phyloP scores from a whole-genome alignment of 129 eudicot species.

The Saussurea involucrata region DNA sequence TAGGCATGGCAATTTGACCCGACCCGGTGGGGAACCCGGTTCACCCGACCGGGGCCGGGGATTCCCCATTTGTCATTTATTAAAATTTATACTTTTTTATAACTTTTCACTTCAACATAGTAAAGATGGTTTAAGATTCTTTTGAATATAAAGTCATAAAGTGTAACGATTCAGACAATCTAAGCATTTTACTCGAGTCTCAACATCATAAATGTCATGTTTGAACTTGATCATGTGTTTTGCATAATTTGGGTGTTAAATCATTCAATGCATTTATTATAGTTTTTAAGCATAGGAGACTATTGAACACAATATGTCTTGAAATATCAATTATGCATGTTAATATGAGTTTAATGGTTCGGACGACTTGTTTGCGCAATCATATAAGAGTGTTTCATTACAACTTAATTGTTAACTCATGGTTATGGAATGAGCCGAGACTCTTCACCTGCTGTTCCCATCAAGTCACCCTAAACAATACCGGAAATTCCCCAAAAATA shows the following conservation, averaged over 20 bases:
- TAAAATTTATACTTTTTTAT: not conserved
- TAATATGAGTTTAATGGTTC: not conserved
- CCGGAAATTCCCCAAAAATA: no score
- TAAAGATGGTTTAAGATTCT: not conserved
- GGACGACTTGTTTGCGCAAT: not conserved
- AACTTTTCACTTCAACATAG: not conserved
- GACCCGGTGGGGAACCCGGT: no score
- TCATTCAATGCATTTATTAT: not conserved
- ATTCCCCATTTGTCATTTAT: not conserved
- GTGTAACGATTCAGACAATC: not conserved
- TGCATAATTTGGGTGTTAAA: not conserved
- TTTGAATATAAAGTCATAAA: not conserved
- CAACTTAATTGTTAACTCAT: not conserved
- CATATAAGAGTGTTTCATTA: not conserved
- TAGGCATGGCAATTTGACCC: no score
- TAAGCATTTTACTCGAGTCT: not conserved
- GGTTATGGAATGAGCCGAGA: no score
- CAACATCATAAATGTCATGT: conserved; percentile 4
- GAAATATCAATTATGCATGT: not conserved
- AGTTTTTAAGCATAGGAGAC: not conserved
- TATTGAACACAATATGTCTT: not conserved
- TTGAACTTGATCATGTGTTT: not conserved
- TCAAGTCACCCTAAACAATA: no score
- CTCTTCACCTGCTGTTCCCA: no score
- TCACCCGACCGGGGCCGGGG: no score